These are phyloP conservation scores for Neofusicoccum sp. DNA, from an alignment of 2,329 filamentous ascomycete genomes.

Conservation along the genomic window DNA sequence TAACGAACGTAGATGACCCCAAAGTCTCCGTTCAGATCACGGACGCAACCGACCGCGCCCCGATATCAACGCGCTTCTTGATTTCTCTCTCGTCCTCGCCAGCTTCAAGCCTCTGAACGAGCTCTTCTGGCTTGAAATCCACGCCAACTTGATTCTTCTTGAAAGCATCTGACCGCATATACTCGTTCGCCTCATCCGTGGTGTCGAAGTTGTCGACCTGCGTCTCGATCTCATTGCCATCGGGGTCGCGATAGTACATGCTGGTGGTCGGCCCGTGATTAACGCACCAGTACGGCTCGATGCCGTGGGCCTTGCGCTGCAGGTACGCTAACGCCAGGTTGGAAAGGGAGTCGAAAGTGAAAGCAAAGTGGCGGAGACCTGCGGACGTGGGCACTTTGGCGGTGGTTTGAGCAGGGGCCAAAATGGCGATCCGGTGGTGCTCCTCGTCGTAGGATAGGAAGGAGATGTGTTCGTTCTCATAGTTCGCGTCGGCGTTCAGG, in stretches of 20 bases:
- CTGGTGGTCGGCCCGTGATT: slow-evolving; percentile 50
- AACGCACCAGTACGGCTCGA: slow-evolving; percentile 45
- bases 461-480: slow-evolving; percentile 25
- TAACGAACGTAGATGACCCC: too few relatives aligned
- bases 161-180: slow-evolving; percentile 41
- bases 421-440: slow-evolving; percentile 49
- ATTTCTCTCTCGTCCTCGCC: slow-evolving; percentile 26
- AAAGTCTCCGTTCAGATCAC: background rate
- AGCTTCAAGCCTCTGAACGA: slow-evolving; percentile 29
- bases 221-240: slow-evolving; percentile 49
- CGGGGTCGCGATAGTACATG: slow-evolving; percentile 51
- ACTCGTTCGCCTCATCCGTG: slow-evolving; percentile 38
- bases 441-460: slow-evolving; percentile 49
- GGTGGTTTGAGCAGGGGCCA: slow-evolving; percentile 25
- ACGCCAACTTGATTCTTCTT: slow-evolving; percentile 44
- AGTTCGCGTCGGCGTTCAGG: slow-evolving; percentile 33
- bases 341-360: slow-evolving; percentile 37
- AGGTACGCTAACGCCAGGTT: slow-evolving; percentile 40
- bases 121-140: slow-evolving; percentile 47
- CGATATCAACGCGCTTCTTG: slow-evolving; percentile 20
- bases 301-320: slow-evolving; percentile 35
- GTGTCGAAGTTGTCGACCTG: slow-evolving; percentile 29
- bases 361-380: slow-evolving; percentile 46
- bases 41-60: background rate
- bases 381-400: slow-evolving; percentile 25